Percentiles rank a stretch among this genome's conserved stretches.
phyloP scores from a whole-genome alignment of 1,284 basidiomycete genomes.

The Apiotrichum mycotoxinovorans region DNA sequence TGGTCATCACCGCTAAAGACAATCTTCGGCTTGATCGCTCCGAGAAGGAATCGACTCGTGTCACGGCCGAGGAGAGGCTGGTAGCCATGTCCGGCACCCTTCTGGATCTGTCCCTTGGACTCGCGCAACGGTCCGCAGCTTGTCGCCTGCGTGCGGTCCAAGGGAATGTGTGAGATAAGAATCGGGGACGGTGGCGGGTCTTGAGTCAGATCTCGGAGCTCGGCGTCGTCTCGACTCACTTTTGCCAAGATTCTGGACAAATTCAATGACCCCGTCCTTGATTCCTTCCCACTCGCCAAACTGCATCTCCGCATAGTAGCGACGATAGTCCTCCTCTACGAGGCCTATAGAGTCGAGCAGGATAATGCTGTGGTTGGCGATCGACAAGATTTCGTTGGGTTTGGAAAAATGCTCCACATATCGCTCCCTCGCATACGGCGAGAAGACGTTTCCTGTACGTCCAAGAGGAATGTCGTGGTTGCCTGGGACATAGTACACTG shows the following conservation, averaged over 20 bases:
- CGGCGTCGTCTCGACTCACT: conserved; percentile 45
- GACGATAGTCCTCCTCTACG: conserved; percentile 69
- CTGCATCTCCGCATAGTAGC: conserved; percentile 56
- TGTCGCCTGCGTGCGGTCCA: conserved; percentile 66
- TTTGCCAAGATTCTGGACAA: conserved; percentile 60
- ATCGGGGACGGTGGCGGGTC: conserved; percentile 54
- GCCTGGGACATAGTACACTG: conserved; percentile 69
- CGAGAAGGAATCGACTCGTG: conserved; percentile 66
- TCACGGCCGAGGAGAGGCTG: conserved; percentile 72
- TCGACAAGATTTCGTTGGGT: conserved; percentile 40
- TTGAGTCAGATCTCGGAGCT: conserved; percentile 14
- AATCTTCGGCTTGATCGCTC: conserved; percentile 61
- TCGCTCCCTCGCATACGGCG: conserved; percentile 59
- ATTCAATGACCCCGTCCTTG: conserved; percentile 63
- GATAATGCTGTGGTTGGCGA: conserved; percentile 69
- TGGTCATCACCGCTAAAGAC: conserved; percentile 78
- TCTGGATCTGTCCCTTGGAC: conserved; percentile 60
- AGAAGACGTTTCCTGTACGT: conserved; percentile 52
- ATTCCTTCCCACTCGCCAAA: conserved; percentile 60
- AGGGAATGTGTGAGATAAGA: conserved; percentile 76
- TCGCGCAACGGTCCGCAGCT: conserved; percentile 73
- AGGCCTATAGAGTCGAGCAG: conserved; percentile 71
- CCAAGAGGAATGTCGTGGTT: conserved; percentile 78
- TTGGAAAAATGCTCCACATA: conserved; percentile 57
- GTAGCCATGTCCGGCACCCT: conserved; percentile 74